Percentiles rank a stretch among this genome's conserved stretches.
Evolutionary conservation across 768 basidiomycete genomes (phyloP).

Genomic region (Piloderma croceum): DNA sequence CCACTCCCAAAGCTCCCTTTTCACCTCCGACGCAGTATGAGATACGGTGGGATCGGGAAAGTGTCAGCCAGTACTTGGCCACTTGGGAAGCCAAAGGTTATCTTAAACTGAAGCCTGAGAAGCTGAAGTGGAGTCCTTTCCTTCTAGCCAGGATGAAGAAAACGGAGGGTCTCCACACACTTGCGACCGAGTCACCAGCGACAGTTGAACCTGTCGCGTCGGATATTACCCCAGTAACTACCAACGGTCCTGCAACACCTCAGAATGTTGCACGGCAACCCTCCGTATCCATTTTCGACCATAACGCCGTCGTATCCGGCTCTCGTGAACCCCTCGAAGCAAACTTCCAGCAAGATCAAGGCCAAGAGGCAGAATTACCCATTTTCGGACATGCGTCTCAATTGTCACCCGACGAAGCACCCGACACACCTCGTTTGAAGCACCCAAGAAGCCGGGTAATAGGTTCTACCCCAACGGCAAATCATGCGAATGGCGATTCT

Average conservation of each 20-base stretch:
- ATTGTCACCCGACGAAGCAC: too few relatives aligned
- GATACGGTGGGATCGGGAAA: slow-evolving; percentile 66
- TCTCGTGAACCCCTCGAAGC: too few relatives aligned
- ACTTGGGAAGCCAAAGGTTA: slow-evolving; percentile 78
- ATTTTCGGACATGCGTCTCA: too few relatives aligned
- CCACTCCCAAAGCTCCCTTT: slow-evolving; percentile 44
- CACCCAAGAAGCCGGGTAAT: too few relatives aligned
- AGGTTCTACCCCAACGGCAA: too few relatives aligned
- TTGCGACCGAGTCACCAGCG: slow-evolving; percentile 5
- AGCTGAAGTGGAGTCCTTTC: slow-evolving; percentile 94
- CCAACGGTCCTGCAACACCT: slow-evolving; percentile 8
- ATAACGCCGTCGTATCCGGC: too few relatives aligned
- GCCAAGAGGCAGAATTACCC: too few relatives aligned
- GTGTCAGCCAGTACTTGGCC: slow-evolving; percentile 58
- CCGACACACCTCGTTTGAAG: too few relatives aligned
- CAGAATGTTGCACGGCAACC: slow-evolving; percentile 4
- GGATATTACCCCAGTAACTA: background rate
- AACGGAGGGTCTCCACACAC: too few relatives aligned
- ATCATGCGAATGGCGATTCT: too few relatives aligned
- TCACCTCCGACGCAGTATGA: slow-evolving; percentile 65
- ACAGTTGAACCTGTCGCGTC: background rate
- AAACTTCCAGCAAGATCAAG: too few relatives aligned
- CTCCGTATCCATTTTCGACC: slow-evolving; percentile 3
- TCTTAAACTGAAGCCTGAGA: slow-evolving; percentile 69
- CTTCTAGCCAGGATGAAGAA: slow-evolving; percentile 49